Base-by-base conservation (phyloP, 495 filamentous ascomycete species). In the Darksidea phi region DNA sequence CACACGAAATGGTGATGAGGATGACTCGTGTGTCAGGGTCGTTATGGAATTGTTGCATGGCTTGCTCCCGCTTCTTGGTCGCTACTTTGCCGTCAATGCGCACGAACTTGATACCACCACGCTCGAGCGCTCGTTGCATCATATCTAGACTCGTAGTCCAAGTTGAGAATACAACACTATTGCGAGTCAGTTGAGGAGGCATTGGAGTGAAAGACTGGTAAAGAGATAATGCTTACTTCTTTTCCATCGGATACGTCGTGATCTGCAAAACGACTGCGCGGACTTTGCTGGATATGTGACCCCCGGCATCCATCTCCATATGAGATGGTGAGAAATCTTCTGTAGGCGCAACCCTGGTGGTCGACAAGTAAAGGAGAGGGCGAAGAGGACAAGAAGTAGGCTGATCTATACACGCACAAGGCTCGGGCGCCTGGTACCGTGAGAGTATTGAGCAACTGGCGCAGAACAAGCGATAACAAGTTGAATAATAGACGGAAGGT, bases 141-240 rank as follows among this genome's bases (percentile, higher is more conserved):
- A 43, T 54, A n/a, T 41, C 36, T 20, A 54, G 34, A n/a, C 26
- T 54, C 4, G 51, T 4, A n/a, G 32, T 54, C 51, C 51, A 54
- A 2, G 36, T 2, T 5, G 51, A 54, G 36, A 54, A 54, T 2
- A 54, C 36, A 25, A 54, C 36, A 26, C 23, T 36, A 7, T 20
- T 8, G 18, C 7, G 6, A 34, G 48, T 26, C 28, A 43, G 18
- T 43, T 43, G 28, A 32, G 10, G 28, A 32, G 4, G 10, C 28
- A 32, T 32, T 32, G 4, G 10, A 32, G 28, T 32, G 28, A 32
- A 32, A 3, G 28, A 10, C 28, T 4, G 28, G 28, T 10, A 10
- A 4, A 32, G 28, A 10, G 10, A 32, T 10, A 32, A 10, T 32
- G 28, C 48, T 32, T 21, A 52, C 48, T 25, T 52, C 48, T 52